Evolutionary conservation across 441 rosid genomes (phyloP).

Genomic region (Erodium moschatum): DNA sequence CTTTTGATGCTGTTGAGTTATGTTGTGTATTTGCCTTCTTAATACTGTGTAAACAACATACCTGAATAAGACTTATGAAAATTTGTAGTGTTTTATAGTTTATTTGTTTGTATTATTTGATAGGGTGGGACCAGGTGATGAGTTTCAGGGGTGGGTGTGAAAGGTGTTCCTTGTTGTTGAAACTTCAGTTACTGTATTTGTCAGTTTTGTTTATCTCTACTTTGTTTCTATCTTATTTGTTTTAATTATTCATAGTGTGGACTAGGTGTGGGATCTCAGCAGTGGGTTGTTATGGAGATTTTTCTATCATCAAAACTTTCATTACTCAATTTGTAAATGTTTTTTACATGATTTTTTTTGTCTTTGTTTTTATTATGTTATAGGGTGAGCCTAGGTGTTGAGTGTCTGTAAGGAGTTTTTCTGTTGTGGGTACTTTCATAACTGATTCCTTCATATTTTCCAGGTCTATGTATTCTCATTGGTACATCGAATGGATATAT

Average conservation of each 20-base stretch:
- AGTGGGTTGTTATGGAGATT: no score
- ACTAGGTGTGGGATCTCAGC: no score
- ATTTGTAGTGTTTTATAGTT: no score
- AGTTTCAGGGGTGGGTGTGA: no score
- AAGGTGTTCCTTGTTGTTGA: no score
- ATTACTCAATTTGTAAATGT: neutral
- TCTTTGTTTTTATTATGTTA: neutral
- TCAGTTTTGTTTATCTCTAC: no score
- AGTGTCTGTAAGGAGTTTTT: neutral
- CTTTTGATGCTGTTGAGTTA: constrained; percentile 2
- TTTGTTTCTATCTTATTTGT: no score
- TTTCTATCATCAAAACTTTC: no score
- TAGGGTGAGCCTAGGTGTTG: neutral
- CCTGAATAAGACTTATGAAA: neutral
- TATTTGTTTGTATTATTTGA: no score
- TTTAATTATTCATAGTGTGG: no score
- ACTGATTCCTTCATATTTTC: constrained; percentile 5
- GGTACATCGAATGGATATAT: neutral
- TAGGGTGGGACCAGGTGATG: no score
- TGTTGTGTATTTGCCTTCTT: constrained; percentile 2
- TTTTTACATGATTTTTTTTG: neutral
- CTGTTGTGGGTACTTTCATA: neutral
- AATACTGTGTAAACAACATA: constrained; percentile 9
- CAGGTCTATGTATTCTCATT: constrained; percentile 3
- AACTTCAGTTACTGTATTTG: no score